Evolutionary conservation across 495 filamentous ascomycete genomes (phyloP).

Genomic region (Daldinia childiae): DNA sequence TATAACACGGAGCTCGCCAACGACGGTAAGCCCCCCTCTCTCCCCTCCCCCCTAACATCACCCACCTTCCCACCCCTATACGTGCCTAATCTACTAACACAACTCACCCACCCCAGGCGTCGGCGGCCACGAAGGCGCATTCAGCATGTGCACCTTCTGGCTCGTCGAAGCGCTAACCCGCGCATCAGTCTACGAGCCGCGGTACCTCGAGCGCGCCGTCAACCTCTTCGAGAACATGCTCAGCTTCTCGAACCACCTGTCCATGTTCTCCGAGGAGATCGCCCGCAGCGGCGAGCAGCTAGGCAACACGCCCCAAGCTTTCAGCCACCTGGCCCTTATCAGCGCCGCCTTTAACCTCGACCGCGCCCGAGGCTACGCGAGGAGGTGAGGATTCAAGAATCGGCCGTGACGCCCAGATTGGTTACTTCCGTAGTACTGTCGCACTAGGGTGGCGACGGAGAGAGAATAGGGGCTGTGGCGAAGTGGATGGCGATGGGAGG

Average conservation of each 20-base stretch:
- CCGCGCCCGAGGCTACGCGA: conserved; percentile 44
- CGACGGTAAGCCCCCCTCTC: conserved; percentile 66
- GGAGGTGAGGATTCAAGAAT: conserved; percentile 8
- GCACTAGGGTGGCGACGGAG: not conserved
- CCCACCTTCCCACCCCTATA: not conserved
- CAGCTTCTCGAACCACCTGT: conserved; percentile 74
- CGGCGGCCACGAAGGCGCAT: conserved; percentile 76
- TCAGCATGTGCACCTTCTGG: conserved; percentile 83
- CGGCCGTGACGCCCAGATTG: not conserved
- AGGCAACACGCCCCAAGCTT: conserved; percentile 79
- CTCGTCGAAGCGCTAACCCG: conserved; percentile 78
- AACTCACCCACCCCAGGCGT: conserved; percentile 60
- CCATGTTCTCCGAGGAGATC: conserved; percentile 82
- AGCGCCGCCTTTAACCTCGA: conserved; percentile 79
- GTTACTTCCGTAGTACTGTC: not conserved
- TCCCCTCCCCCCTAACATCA: not conserved
- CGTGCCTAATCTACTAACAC: not conserved
- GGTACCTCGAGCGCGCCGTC: conserved; percentile 69
- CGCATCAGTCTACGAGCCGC: conserved; percentile 69
- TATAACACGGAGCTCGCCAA: conserved; percentile 72
- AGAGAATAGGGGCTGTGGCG: not conserved
- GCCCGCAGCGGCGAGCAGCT: conserved; percentile 74
- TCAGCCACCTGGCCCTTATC: conserved; percentile 75
- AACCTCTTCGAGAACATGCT: conserved; percentile 79
- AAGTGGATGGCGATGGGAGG: not conserved